Conservation (phyloP, 108 stramenopile genomes). For the Cyclotella baltica region DNA sequence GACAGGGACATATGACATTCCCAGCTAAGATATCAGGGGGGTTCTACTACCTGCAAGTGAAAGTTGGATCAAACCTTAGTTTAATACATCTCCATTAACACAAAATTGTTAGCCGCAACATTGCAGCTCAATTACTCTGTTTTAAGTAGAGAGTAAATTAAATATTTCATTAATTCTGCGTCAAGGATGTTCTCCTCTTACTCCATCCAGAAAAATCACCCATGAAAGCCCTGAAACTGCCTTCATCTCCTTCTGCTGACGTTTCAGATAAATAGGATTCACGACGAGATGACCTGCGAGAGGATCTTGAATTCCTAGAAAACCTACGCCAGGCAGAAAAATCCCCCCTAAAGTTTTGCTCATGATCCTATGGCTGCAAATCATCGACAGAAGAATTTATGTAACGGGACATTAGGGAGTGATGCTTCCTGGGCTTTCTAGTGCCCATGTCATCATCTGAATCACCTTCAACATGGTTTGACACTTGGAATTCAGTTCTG, state of each 20-base stretch:
- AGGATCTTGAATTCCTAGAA: not conserved
- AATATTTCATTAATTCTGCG: not conserved
- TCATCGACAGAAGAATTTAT: not conserved
- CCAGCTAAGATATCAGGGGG: too few species aligned
- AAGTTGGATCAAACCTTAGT: too few species aligned
- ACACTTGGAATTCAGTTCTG: not conserved
- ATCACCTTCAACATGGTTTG: not conserved
- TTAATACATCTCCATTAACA: too few species aligned
- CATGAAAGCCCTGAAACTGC: conserved; percentile 1
- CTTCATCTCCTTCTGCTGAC: not conserved
- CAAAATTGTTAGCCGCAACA: too few species aligned
- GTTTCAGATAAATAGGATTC: not conserved
- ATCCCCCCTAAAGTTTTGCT: conserved; percentile 16
- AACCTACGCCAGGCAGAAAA: conserved; percentile 26
- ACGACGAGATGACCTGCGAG: not conserved
- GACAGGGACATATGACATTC: too few species aligned
- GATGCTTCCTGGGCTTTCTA: not conserved
- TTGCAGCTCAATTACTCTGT: too few species aligned
- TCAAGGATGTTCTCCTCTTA: not conserved
- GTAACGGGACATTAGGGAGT: too few species aligned
- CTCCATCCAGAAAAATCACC: conserved; percentile 31
- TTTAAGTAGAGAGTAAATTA: too few species aligned
- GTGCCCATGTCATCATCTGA: not conserved
- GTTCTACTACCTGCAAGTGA: too few species aligned
- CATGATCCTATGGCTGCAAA: not conserved